Evolutionary conservation across 257 asterid species (phyloP), one percentile per base, ranked within the genome.

Genomic region (Marsdenia floribunda): DNA sequence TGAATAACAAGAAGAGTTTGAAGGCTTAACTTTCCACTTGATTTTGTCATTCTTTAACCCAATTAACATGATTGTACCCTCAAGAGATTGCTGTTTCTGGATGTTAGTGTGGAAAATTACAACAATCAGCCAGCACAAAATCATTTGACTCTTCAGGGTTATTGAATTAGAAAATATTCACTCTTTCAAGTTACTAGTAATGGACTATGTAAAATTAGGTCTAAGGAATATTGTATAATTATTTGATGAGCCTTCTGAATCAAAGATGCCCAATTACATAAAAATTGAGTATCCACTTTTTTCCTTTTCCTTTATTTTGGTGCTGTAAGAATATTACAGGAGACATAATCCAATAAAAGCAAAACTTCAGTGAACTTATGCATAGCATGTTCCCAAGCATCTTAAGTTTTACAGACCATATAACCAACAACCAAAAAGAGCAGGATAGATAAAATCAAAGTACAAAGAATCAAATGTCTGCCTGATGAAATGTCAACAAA

Each of bases 401-500:
- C 47, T 3, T 37, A 35, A 35, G 47, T 15, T 15, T 64, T 6
- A 64, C 44, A 16, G 47, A 35, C 15, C 5, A 35, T 22, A 13
- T 64, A 35, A 64, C 26, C 22, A 29, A 7, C 69, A 66, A 66
- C 13, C n/a, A 8, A 21, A 37, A 38, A 66, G 49, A 66, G 10
- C 14, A 26, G 70, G 18, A 19, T 26, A 44, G 61, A 29, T 44
- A 16, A 42, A 55, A 16, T 54, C 12, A 3, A 52, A 65, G 19
- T 65, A 49, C 18, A 65, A 66, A 11, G 11, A 38, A 18, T 19
- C 22, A 15, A 15, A 26, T 29, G 68, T 7, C 38, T 4, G 4
- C 3, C 15, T 35, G 26, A 37, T 6, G 21, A 64, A 21, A 63
- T 63, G 68, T 37, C 3, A 26, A 49, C 90, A 84, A 79, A 95